These are phyloP conservation scores for Ustilago shanxiensis DNA, from an alignment of 1,284 basidiomycete species.

Conservation along the genomic window DNA sequence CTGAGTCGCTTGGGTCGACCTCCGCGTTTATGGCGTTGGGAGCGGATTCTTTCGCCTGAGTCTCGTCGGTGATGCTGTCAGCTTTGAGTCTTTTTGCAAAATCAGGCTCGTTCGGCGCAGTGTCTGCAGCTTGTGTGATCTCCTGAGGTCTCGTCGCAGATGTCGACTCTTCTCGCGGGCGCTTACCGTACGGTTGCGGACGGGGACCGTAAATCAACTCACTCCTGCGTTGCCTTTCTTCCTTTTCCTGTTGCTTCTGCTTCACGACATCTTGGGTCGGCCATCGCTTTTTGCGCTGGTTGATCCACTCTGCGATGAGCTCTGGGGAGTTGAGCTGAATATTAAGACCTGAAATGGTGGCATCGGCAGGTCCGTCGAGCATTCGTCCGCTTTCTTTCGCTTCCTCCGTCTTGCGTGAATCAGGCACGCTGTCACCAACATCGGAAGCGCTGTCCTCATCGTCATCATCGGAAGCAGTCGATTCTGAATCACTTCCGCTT, in stretches of 20 bases:
- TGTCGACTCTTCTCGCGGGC: slow-evolving; percentile 9
- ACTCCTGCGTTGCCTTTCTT: slow-evolving; percentile 39
- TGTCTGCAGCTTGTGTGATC: neutral
- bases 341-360: slow-evolving; percentile 67
- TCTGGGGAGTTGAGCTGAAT: slow-evolving; percentile 66
- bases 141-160: neutral
- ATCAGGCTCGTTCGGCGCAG: neutral
- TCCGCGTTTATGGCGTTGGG: neutral
- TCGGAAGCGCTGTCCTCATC: slow-evolving; percentile 12
- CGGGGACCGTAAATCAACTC: slow-evolving; percentile 39
- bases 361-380: slow-evolving; percentile 59
- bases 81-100: slow-evolving; percentile 15
- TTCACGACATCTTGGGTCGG: slow-evolving; percentile 57
- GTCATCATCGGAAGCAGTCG: slow-evolving; percentile 5
- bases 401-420: neutral
- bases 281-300: slow-evolving; percentile 67
- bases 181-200: slow-evolving; percentile 19
- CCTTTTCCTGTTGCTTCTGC: slow-evolving; percentile 53
- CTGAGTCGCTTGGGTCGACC: slow-evolving; percentile 16
- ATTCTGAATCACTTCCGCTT: neutral
- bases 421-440: slow-evolving; percentile 1
- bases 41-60: neutral
- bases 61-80: neutral
- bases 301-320: slow-evolving; percentile 67
- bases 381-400: slow-evolving; percentile 13